Evolutionary conservation across 768 basidiomycete species (phyloP).

Genomic region (Agaricus blazei): DNA sequence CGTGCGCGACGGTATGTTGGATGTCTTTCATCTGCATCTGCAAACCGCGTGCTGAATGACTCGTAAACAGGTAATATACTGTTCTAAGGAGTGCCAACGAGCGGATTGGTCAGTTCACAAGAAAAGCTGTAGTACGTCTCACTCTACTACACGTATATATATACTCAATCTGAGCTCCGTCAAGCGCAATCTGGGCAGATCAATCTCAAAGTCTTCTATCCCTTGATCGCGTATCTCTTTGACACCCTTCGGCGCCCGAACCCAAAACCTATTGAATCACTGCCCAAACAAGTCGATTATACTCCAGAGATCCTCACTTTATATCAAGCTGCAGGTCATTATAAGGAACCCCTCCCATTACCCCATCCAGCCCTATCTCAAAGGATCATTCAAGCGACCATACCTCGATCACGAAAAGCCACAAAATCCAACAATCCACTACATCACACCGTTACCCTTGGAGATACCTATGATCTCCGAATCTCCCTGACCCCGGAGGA

Average conservation of each 20-base stretch:
- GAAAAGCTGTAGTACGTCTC: slow-evolving; percentile 5
- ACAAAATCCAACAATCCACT: neutral
- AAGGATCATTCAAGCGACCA: slow-evolving; percentile 10
- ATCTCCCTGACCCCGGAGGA: neutral
- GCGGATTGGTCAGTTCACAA: slow-evolving; percentile 13
- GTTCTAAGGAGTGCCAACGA: slow-evolving; percentile 11
- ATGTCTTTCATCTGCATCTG: neutral
- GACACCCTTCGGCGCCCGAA: neutral
- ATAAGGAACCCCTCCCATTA: neutral
- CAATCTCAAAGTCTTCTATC: slow-evolving; percentile 11
- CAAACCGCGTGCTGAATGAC: neutral
- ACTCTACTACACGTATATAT: neutral
- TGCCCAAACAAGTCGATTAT: neutral
- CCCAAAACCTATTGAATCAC: neutral
- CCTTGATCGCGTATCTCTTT: slow-evolving; percentile 12
- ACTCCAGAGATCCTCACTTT: too few species aligned
- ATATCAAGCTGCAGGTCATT: too few species aligned
- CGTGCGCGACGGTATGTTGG: slow-evolving; percentile 10
- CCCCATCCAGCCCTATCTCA: slow-evolving; percentile 11
- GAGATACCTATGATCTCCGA: neutral
- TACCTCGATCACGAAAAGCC: slow-evolving; percentile 1
- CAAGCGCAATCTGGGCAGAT: slow-evolving; percentile 13
- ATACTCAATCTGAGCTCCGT: neutral
- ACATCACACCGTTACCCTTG: slow-evolving; percentile 3
- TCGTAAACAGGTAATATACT: slow-evolving; percentile 9